Base-by-base conservation (phyloP, 2,329 filamentous ascomycete species). In the Hymenoscyphus infarciens region DNA sequence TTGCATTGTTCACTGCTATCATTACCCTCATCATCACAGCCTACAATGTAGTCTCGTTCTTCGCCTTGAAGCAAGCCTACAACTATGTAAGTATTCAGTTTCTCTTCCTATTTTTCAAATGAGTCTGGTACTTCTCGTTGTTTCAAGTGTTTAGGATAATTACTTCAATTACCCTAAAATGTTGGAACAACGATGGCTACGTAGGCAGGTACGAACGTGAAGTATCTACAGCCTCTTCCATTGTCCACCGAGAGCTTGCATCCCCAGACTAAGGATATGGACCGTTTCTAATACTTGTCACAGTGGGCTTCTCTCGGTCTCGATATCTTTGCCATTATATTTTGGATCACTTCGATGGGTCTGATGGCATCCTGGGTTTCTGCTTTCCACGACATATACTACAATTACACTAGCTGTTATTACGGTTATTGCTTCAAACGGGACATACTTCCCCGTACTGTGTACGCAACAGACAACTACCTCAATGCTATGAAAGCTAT, bases 301-400 rank as follows among this genome's bases (percentile, higher is more conserved):
- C n/a, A 59, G 57, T 61, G 59, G 59, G 59, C 59, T 42, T 27
- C 55, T 13, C 19, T 61, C 29, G 59, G 49, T 13, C 52, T 56
- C 35, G 59, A 61, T 56, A 56, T 55, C 19, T 45, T 61, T 16
- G 59, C 31, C 11, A 27, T 61, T 25, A 42, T 61, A 27, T 61
- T 61, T 49, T 61, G 59, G 59, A 10, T 61, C 52, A 61, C 53
- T 3, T 61, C 59, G 2, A 56, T 61, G 49, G 49, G 52, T 10
- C 11, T 61, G 22, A 55, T 45, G 33, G 59, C 59, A 10, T 42
- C 49, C 2, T 56, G 35, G 35, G 53, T 61, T 7, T 61, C 59
- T 6, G 22, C 31, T 16, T 61, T 56, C 11, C 7, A 25, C 7
- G 13, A 19, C 19, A 29, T 27, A 3, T 39, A 61, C 35, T 35